phyloP scores from a whole-genome alignment of 2,329 filamentous ascomycete species.

The Parafenestella ontariensis region DNA sequence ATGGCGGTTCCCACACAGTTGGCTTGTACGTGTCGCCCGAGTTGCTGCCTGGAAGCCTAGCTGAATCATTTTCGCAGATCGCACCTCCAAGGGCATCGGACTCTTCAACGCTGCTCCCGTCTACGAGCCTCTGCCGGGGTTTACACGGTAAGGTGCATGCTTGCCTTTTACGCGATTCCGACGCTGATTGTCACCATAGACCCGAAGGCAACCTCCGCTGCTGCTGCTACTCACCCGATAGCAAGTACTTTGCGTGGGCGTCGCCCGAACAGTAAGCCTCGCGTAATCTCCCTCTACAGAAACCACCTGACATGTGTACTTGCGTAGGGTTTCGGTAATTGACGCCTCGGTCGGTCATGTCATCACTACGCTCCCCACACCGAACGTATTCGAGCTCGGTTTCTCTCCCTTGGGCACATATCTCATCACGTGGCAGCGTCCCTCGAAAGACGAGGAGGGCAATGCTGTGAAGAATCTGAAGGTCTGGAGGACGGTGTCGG shows the following conservation, averaged over 20 bases:
- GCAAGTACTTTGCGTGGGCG: conserved; percentile 95
- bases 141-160: conserved; percentile 60
- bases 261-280: conserved; percentile 72
- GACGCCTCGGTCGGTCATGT: conserved; percentile 79
- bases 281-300: not conserved
- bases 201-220: conserved; percentile 95
- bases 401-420: conserved; percentile 94
- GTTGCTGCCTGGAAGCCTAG: conserved; percentile 1
- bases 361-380: conserved; percentile 75
- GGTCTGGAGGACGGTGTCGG: conserved; percentile 87
- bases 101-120: conserved; percentile 89
- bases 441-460: conserved; percentile 89
- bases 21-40: conserved; percentile 67
- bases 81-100: conserved; percentile 95
- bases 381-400: conserved; percentile 90
- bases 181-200: conserved; percentile 53
- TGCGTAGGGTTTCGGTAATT: conserved; percentile 75
- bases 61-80: conserved; percentile 60
- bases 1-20: conserved; percentile 95
- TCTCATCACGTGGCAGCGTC: conserved; percentile 95
- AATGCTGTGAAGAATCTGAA: conserved; percentile 96
- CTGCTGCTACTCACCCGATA: conserved; percentile 93
- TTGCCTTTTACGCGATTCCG: not conserved
- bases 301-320: conserved; percentile 9
- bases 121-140: conserved; percentile 85